Base-by-base conservation (phyloP, 2,329 filamentous ascomycete genomes). In the Hymenoscyphus repandus region DNA sequence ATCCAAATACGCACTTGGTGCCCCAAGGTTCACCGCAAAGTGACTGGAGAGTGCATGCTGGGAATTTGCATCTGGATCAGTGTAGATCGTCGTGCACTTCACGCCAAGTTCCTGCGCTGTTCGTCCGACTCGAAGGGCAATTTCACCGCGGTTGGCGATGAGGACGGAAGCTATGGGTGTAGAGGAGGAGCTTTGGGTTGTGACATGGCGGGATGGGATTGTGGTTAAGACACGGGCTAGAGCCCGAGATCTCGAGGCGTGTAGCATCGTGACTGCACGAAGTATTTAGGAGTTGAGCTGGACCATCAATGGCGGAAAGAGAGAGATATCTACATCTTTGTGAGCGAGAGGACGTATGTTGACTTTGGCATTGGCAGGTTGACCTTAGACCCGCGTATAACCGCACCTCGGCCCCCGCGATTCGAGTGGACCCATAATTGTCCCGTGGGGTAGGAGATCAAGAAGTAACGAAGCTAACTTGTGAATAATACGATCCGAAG, bases 71-170 rank as follows among this genome's bases (percentile, higher is more conserved):
- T 99, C 93, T 36, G 92, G 88, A 59, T 95, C 88, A 6, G 93
- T 99, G 71, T 96, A 99, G 52, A 99, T 79, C 0, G 92, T 96
- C 0, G 92, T 96, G 15, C 92, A 95, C 55, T 85, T 83, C 65
- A 99, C 95, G 51, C 93, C 92, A 66, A 96, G 86, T 57, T 86
- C 82, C 45, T 88, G 78, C 32, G 93, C 93, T 18, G 93, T 99
- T 59, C 85, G 82, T 59, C 91, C 87, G 59, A 99, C 93, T 60
- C 93, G 88, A 67, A 99, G 77, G 45, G 93, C 93, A 62, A 99
- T 99, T 71, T 99, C 93, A 62, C 93, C 93, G 61, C 93, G 85
- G 68, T 99, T 99, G 48, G 93, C 93, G 66, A 99, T 97, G 20
- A 99, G 78, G 38, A 97, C 87, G 7, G 90, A 95, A 49, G 82